Conservation (phyloP, 139 green algal species). For the Micractinium conductrix region DNA sequence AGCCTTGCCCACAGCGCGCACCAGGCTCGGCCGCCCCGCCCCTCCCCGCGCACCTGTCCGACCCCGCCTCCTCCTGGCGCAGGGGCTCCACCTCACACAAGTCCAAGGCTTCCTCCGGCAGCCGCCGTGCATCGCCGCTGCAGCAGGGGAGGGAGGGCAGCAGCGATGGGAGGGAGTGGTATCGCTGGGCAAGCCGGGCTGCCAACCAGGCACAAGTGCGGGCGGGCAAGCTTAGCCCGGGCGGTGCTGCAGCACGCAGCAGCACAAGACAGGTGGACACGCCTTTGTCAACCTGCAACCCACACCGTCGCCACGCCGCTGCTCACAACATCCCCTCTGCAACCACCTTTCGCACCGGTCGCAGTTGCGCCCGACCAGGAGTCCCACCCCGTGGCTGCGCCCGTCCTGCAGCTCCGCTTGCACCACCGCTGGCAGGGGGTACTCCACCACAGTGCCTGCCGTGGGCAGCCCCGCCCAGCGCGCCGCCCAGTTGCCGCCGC, state of each 20-base stretch:
- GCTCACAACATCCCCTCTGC: too few species aligned
- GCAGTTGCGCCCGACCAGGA: slow-evolving; percentile 62
- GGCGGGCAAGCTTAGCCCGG: too few species aligned
- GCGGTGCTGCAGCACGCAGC: too few species aligned
- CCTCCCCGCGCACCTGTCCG: slow-evolving; percentile 2
- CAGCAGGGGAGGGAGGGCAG: neutral
- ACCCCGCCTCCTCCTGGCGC: slow-evolving; percentile 50
- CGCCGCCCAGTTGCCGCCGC: neutral
- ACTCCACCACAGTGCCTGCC: slow-evolving; percentile 60
- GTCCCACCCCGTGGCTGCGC: slow-evolving; percentile 51
- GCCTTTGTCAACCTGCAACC: too few species aligned
- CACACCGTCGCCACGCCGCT: too few species aligned
- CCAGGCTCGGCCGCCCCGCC: neutral
- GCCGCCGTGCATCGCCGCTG: slow-evolving; percentile 28
- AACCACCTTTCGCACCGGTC: slow-evolving; percentile 38
- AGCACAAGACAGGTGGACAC: too few species aligned
- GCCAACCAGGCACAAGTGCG: too few species aligned
- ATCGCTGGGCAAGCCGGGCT: too few species aligned
- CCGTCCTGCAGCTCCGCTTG: slow-evolving; percentile 53
- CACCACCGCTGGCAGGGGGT: slow-evolving; percentile 55
- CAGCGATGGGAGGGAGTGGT: neutral
- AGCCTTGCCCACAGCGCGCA: neutral
- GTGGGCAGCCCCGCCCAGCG: neutral
- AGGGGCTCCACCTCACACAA: slow-evolving; percentile 70
- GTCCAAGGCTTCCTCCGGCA: slow-evolving; percentile 52